A percentile compares a stretch with the other conserved stretches of the same genome.
Conservation (phyloP, 352 stramenopile species). For the Phytopythium chamaehyphon region DNA sequence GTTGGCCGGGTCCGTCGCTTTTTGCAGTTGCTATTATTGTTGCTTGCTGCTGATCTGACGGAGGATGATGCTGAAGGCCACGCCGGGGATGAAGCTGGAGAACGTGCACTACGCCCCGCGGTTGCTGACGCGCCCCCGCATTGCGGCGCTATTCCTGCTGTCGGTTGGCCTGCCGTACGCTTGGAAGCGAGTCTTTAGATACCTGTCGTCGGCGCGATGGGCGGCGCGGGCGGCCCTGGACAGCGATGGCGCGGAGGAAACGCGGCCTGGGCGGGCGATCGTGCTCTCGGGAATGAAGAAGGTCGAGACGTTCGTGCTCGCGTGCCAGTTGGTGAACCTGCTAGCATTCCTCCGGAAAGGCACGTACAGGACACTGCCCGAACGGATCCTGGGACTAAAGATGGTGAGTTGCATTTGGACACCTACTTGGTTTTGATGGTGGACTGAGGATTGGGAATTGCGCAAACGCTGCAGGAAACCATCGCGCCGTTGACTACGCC, state of each 20-base stretch:
- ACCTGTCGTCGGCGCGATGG: conserved; percentile 55
- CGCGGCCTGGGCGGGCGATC: conserved; percentile 15
- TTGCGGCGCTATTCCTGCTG: conserved; percentile 58
- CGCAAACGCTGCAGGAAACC: conserved; percentile 33
- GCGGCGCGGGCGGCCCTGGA: conserved; percentile 5
- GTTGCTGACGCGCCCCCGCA: conserved; percentile 41
- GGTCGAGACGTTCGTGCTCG: conserved; percentile 61
- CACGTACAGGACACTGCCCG: conserved; percentile 62
- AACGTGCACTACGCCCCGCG: conserved; percentile 60
- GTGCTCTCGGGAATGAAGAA: conserved; percentile 61
- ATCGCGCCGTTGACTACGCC: conserved; percentile 46
- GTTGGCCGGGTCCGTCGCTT: conserved; percentile 39
- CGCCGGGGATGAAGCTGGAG: conserved; percentile 81
- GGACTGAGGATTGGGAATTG: no score
- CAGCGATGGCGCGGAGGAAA: conserved; percentile 2
- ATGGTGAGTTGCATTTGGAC: conserved; percentile 33
- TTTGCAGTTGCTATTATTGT: neutral
- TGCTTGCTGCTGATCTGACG: conserved; percentile 1
- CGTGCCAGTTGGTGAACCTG: conserved; percentile 68
- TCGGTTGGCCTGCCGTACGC: conserved; percentile 68
- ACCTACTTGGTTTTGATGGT: no score
- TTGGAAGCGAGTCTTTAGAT: conserved; percentile 71
- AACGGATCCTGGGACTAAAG: conserved; percentile 65
- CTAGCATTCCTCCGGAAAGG: conserved; percentile 71
- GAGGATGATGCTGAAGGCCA: conserved; percentile 36